These are phyloP conservation scores for Tylopilus sp. DNA, from an alignment of 1,284 basidiomycete genomes.

Conservation along the genomic window DNA sequence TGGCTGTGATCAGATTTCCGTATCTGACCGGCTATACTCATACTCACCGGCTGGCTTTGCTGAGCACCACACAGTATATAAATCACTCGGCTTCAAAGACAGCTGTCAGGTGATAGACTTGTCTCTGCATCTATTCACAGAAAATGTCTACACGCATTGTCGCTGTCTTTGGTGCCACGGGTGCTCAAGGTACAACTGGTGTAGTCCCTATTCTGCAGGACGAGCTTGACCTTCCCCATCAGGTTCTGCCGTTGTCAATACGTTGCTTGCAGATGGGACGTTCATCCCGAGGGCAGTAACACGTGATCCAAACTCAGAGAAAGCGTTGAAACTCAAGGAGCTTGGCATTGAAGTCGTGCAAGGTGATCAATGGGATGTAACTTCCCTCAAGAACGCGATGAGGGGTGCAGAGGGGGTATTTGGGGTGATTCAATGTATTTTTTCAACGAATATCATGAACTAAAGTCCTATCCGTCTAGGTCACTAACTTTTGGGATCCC, in stretches of 20 bases:
- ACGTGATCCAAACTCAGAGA: conserved; percentile 31
- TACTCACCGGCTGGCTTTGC: too few species aligned
- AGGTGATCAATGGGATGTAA: conserved; percentile 33
- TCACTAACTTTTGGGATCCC: conserved; percentile 27
- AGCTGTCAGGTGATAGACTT: too few species aligned
- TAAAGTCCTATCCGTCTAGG: conserved; percentile 4
- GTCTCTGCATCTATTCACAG: too few species aligned
- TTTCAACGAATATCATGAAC: background rate
- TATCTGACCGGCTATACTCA: too few species aligned
- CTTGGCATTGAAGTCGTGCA: conserved; percentile 37
- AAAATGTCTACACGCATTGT: conserved; percentile 20
- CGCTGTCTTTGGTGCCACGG: conserved; percentile 28
- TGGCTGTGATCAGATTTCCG: too few species aligned
- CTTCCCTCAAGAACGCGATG: conserved; percentile 35
- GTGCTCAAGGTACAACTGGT: conserved; percentile 19
- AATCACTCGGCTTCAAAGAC: too few species aligned
- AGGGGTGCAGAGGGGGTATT: conserved; percentile 40
- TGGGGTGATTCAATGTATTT: conserved; percentile 27
- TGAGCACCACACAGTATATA: too few species aligned
- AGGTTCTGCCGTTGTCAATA: conserved; percentile 10
- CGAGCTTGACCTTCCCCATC: background rate
- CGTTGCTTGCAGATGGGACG: conserved; percentile 34
- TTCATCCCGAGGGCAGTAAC: conserved; percentile 36
- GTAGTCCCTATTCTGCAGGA: background rate
- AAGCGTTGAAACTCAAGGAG: conserved; percentile 25